Evolutionary conservation across 257 asterid species (phyloP).

Genomic region (Solanum chaucha): DNA sequence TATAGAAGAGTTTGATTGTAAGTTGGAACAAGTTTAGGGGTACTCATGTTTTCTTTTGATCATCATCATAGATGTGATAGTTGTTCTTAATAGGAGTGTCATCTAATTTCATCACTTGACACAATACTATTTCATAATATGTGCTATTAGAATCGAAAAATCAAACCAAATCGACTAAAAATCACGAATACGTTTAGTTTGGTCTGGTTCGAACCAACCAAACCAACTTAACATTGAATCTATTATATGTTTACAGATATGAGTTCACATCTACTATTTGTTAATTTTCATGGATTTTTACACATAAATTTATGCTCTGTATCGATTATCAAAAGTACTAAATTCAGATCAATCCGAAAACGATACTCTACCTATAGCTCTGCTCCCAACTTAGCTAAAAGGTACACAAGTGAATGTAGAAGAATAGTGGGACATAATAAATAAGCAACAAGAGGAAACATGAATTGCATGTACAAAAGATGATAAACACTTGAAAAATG

Average conservation of each 20-base stretch:
- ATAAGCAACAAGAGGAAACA: background rate
- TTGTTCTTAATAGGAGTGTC: background rate
- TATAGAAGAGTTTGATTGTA: background rate
- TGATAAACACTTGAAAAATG: background rate
- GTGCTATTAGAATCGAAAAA: background rate
- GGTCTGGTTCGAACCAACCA: background rate
- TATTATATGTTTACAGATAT: background rate
- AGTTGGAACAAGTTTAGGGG: background rate
- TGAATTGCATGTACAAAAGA: background rate
- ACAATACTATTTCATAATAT: background rate
- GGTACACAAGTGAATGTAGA: background rate
- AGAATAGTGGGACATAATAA: slow-evolving; percentile 3
- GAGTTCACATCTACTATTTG: background rate
- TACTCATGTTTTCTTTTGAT: background rate
- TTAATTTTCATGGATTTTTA: background rate
- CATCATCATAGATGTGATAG: background rate
- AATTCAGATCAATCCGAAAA: background rate
- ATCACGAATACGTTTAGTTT: background rate
- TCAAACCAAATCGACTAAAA: background rate
- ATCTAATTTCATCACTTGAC: background rate
- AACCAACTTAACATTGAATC: background rate
- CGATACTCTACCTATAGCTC: background rate
- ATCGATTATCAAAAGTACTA: background rate
- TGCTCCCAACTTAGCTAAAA: background rate
- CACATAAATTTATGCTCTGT: background rate